Percentiles rank a stretch among this genome's conserved stretches.
These are phyloP conservation scores for Kwoniella pini DNA, from an alignment of 768 basidiomycete species.

Conservation along the genomic window DNA sequence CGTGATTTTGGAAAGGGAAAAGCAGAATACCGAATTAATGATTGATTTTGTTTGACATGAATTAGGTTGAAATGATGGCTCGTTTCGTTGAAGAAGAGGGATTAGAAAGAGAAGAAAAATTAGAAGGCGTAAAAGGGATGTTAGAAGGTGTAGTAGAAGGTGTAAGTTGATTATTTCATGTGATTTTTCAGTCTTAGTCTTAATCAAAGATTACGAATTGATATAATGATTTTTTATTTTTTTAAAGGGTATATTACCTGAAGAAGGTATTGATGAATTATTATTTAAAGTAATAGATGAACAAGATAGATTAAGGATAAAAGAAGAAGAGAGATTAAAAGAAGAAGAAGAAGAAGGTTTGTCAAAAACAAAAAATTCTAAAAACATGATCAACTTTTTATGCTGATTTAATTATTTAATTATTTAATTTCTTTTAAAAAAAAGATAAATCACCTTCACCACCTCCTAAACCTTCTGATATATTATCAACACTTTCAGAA, in stretches of 20 bases:
- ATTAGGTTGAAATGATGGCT: slow-evolving; percentile 52
- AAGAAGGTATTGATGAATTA: slow-evolving; percentile 33
- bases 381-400: too few relatives aligned
- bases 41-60: not conserved
- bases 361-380: too few relatives aligned
- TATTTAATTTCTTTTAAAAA: too few relatives aligned
- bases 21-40: too few relatives aligned
- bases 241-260: slow-evolving; percentile 26
- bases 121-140: slow-evolving; percentile 52
- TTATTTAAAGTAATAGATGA: slow-evolving; percentile 32
- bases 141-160: slow-evolving; percentile 45
- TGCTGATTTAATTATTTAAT: too few relatives aligned
- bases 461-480: slow-evolving; percentile 8
- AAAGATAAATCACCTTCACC: slow-evolving; percentile 1
- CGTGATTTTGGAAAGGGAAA: too few relatives aligned
- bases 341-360: slow-evolving; percentile 17
- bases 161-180: slow-evolving; percentile 16
- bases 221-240: not conserved
- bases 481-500: slow-evolving; percentile 35
- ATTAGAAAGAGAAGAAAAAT: slow-evolving; percentile 49
- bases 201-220: not conserved
- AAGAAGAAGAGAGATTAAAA: slow-evolving; percentile 15
- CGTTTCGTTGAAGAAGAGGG: slow-evolving; percentile 53
- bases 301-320: slow-evolving; percentile 24
- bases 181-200: too few relatives aligned